These are phyloP conservation scores for Botrytis byssoidea DNA, from an alignment of 2,329 filamentous ascomycete genomes.

Conservation along the genomic window DNA sequence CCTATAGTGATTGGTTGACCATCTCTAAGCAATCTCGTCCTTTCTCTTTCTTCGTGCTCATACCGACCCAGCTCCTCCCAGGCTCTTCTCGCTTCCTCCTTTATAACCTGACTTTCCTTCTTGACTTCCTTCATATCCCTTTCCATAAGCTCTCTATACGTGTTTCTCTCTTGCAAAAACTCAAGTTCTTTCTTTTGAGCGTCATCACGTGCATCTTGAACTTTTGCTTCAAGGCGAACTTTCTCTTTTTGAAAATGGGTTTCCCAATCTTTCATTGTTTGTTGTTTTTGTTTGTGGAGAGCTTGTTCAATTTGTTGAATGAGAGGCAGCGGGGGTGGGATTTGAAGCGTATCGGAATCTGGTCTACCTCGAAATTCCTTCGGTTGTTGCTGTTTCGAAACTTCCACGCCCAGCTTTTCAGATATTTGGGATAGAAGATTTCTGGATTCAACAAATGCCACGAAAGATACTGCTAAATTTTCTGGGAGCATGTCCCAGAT, in stretches of 20 bases:
- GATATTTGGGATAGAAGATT: conserved; percentile 22
- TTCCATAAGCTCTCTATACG: conserved; percentile 11
- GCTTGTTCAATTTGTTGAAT: conserved; percentile 22
- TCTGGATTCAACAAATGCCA: conserved; percentile 56
- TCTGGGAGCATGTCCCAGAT: conserved; percentile 60
- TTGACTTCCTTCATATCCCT: conserved; percentile 19
- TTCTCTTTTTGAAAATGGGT: conserved; percentile 18
- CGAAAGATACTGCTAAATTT: conserved; percentile 55
- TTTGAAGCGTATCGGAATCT: conserved; percentile 20
- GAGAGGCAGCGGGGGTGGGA: conserved; percentile 16
- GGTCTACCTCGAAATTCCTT: conserved; percentile 14
- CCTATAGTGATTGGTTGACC: conserved; percentile 87
- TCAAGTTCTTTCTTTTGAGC: conserved; percentile 21
- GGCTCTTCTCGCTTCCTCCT: conserved; percentile 80
- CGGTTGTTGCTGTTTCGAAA: background rate
- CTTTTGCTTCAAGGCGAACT: conserved; percentile 17
- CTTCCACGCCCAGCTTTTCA: conserved; percentile 1
- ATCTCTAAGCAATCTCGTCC: conserved; percentile 76
- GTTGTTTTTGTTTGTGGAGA: conserved; percentile 21
- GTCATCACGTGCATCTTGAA: conserved; percentile 19
- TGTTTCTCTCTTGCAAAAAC: conserved; percentile 10
- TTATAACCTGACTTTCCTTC: conserved; percentile 21
- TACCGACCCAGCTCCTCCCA: conserved; percentile 95
- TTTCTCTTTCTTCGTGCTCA: conserved; percentile 89
- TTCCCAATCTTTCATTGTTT: conserved; percentile 20